Percentiles rank a stretch among this genome's conserved stretches.
Conservation (phyloP, 1,284 basidiomycete species). For the Cutaneotrichosporon spelunceum region DNA sequence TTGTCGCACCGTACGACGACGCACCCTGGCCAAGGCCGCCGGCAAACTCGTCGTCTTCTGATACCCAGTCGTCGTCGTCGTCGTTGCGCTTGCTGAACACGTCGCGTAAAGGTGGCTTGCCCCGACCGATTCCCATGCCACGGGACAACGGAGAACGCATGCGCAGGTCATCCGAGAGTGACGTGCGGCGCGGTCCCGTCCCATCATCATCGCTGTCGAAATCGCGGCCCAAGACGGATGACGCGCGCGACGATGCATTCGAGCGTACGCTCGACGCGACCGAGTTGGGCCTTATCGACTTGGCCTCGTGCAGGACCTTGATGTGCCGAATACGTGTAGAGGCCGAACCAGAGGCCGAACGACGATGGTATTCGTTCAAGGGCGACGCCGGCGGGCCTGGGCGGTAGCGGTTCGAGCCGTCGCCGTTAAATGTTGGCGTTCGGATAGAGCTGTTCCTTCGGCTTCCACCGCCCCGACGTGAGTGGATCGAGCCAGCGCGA, state of each 20-base stretch:
- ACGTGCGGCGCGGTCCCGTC: background rate
- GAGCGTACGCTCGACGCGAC: slow-evolving; percentile 42
- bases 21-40: slow-evolving; percentile 50
- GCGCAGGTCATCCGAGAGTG: background rate
- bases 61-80: slow-evolving; percentile 51
- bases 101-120: slow-evolving; percentile 48
- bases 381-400: slow-evolving; percentile 32
- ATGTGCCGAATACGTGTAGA: slow-evolving; percentile 43
- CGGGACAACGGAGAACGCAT: background rate
- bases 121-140: slow-evolving; percentile 23
- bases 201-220: slow-evolving; percentile 19
- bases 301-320: slow-evolving; percentile 43
- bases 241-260: slow-evolving; percentile 35
- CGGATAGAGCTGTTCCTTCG: slow-evolving; percentile 33
- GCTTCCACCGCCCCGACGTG: slow-evolving; percentile 29
- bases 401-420: slow-evolving; percentile 25
- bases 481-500: slow-evolving; percentile 38
- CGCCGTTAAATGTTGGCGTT: slow-evolving; percentile 35
- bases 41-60: slow-evolving; percentile 32
- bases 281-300: slow-evolving; percentile 34
- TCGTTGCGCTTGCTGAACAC: slow-evolving; percentile 52
- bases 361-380: slow-evolving; percentile 45
- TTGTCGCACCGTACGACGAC: background rate
- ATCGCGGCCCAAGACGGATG: slow-evolving; percentile 26
- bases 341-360: slow-evolving; percentile 38